Evolutionary conservation across 805 yeast genomes (phyloP), one percentile per base, ranked within the genome.

Genomic region (Metschnikowia anglica): DNA sequence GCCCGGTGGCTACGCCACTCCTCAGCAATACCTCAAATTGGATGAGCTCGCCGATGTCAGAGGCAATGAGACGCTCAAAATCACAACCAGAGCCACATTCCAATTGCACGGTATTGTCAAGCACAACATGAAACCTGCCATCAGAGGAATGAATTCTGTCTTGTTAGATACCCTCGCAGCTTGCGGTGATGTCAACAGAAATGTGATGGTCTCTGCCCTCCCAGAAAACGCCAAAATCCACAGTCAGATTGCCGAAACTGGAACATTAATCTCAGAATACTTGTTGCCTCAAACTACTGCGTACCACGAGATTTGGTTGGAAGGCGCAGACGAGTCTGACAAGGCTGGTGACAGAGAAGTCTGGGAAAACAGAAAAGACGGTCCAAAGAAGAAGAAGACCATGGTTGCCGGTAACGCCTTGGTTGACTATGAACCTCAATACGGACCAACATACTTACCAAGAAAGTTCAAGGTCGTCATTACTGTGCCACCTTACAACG

Each of bases 111-210:
- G 98, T 65, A 80, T 91, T 46, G 86, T 91, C 45, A 91, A 91
- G 70, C 88, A 83, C 65, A 78, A 91, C 59, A 74, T 91, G 65
- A 89, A 88, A 65, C 87, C 93, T 8, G 83, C 96, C 1, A 88
- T 91, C 53, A 83, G 95, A 71, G 96, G 91, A 28, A 89, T 91
- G 83, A 91, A 91, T 63, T 72, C 95, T 13, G 85, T 83, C 5
- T 76, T 91, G 56, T 77, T 91, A 84, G 98, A 93, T 62, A 90
- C 97, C 7, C 77, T 91, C 46, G 98, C 96, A 47, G 98, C 98
- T 1, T 91, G 97, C 75, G 98, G 98, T 74, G 98, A 91, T 72
- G 98, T 91, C 33, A 87, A 88, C 71, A 85, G 98, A 78, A 91
- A 91, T 61, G 97, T 91, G 33, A 91, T 90, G 83, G 77, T 86